Percentiles rank a stretch among this genome's conserved stretches.
phyloP scores from a whole-genome alignment of 2,329 filamentous ascomycete species.

The Trichoderma pleuroti region DNA sequence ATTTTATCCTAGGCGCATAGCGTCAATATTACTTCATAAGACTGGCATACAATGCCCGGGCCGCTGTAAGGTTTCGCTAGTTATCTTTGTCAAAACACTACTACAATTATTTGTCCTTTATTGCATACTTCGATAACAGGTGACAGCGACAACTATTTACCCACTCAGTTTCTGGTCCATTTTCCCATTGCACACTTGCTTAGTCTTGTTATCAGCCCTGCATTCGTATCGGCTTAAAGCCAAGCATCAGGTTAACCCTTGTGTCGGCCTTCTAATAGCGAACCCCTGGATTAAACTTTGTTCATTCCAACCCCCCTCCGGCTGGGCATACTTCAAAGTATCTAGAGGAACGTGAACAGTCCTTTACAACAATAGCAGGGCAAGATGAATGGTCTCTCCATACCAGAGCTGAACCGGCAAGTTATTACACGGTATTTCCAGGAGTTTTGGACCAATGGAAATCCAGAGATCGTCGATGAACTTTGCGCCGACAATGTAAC shows the following conservation, averaged over 20 bases:
- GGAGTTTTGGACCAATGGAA: constrained; percentile 22
- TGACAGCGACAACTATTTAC: background rate
- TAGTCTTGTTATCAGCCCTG: background rate
- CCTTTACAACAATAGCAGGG: background rate
- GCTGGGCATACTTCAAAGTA: background rate
- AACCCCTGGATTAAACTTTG: background rate
- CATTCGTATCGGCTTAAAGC: background rate
- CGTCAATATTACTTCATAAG: background rate
- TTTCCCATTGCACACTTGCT: background rate
- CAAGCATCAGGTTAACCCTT: background rate
- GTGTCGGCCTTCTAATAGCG: background rate
- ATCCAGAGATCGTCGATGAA: constrained; percentile 19
- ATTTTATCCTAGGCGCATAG: background rate
- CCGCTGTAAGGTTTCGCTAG: background rate
- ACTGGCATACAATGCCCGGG: background rate
- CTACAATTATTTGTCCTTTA: background rate
- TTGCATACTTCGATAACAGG: background rate
- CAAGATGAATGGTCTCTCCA: background rate
- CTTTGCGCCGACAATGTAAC: constrained; percentile 19
- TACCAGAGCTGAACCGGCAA: constrained; percentile 1
- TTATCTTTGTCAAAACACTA: background rate
- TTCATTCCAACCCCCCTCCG: background rate
- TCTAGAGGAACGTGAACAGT: background rate
- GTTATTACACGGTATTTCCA: constrained; percentile 10
- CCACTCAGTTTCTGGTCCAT: background rate